Conservation (phyloP, 2,329 filamentous ascomycete genomes). For the Rosellinia necatrix region DNA sequence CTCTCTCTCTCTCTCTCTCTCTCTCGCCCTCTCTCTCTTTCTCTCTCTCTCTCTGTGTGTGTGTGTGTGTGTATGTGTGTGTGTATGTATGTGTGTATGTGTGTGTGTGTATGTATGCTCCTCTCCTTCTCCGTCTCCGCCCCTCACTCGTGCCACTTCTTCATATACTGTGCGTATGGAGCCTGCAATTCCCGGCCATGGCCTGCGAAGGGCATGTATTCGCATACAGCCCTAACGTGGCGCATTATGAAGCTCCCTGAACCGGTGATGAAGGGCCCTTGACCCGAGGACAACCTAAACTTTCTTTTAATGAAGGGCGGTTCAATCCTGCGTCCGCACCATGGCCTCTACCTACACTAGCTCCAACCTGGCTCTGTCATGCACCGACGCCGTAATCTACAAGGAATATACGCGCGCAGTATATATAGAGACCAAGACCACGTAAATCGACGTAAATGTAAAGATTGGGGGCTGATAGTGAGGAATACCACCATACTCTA, state of each 20-base stretch:
- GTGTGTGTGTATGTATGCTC: neutral
- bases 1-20: neutral
- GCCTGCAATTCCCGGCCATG: too few species aligned
- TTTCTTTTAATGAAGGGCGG: too few species aligned
- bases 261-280: too few species aligned
- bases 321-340: neutral
- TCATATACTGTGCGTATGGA: too few species aligned
- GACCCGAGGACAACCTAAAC: too few species aligned
- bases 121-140: too few species aligned
- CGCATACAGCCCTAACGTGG: too few species aligned
- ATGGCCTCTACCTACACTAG: neutral
- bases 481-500: neutral
- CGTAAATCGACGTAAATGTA: neutral
- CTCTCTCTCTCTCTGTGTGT: neutral
- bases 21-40: neutral
- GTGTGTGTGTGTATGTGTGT: neutral
- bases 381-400: constrained; percentile 1
- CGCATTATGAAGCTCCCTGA: too few species aligned
- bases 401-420: neutral
- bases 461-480: neutral
- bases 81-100: neutral
- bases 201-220: too few species aligned
- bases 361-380: neutral
- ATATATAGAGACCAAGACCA: too few species aligned
- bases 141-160: too few species aligned